These are phyloP conservation scores for Leishmania martiniquensis DNA, from an alignment of 208 protist species.

Conservation along the genomic window DNA sequence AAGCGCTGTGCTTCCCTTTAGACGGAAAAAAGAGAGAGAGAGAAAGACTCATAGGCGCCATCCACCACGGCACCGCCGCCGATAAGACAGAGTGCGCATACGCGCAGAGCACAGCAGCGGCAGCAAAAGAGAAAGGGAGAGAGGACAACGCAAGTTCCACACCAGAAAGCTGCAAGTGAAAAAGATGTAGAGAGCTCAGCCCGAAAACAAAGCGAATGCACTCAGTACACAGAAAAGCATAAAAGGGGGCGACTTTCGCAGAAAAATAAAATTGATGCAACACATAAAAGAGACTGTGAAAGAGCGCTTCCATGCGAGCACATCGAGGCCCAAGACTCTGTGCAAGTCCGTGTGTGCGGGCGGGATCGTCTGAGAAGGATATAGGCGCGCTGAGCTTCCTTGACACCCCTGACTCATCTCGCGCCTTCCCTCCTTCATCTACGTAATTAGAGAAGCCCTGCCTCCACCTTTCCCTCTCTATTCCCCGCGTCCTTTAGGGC, in stretches of 20 bases:
- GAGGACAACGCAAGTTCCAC: neutral
- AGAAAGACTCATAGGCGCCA: neutral
- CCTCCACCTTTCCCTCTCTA: neutral
- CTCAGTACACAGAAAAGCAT: neutral
- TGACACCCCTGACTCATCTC: neutral
- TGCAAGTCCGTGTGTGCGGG: neutral
- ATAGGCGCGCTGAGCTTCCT: neutral
- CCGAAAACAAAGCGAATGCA: neutral
- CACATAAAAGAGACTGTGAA: neutral
- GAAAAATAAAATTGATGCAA: neutral
- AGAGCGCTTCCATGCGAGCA: neutral
- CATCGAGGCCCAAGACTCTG: neutral
- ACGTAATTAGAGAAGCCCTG: neutral
- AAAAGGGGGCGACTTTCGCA: neutral
- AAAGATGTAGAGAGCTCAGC: neutral
- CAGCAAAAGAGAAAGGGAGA: neutral
- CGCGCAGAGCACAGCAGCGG: neutral
- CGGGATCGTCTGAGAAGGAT: neutral
- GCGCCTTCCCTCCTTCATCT: neutral
- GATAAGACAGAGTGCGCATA: neutral
- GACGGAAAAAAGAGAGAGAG: neutral
- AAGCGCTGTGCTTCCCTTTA: neutral
- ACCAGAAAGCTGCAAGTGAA: neutral
- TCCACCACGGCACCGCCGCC: neutral
- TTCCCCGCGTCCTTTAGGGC: neutral